phyloP scores from a whole-genome alignment of 208 protist genomes.

The Leishmania guyanensis region DNA sequence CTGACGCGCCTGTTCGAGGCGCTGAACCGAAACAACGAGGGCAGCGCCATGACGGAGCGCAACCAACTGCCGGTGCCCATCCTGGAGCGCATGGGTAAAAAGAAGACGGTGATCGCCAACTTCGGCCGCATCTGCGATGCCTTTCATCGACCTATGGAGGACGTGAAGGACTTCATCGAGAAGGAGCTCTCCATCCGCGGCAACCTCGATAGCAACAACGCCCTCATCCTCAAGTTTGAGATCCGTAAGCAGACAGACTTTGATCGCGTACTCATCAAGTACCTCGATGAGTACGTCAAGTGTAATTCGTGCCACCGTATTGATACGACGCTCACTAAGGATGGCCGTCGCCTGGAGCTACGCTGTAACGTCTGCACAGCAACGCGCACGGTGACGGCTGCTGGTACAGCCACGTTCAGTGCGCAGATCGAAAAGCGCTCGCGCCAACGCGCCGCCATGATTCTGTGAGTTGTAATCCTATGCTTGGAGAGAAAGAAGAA shows the following conservation, averaged over 20 bases:
- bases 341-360: slow-evolving; percentile 70
- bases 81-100: slow-evolving; percentile 87
- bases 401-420: slow-evolving; percentile 66
- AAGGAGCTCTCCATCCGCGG: slow-evolving; percentile 90
- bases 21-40: slow-evolving; percentile 74
- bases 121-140: slow-evolving; percentile 90
- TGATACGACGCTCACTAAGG: slow-evolving; percentile 87
- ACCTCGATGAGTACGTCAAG: slow-evolving; percentile 91
- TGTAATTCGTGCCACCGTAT: slow-evolving; percentile 90
- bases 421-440: slow-evolving; percentile 85
- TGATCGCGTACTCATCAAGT: slow-evolving; percentile 83
- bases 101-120: slow-evolving; percentile 92
- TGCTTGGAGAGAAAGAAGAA: background rate
- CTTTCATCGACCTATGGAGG: slow-evolving; percentile 83
- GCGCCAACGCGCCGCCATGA: slow-evolving; percentile 62
- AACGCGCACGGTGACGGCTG: slow-evolving; percentile 73
- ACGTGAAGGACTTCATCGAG: slow-evolving; percentile 91
- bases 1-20: slow-evolving; percentile 65
- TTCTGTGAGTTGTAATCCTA: slow-evolving; percentile 29
- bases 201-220: slow-evolving; percentile 84
- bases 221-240: slow-evolving; percentile 90
- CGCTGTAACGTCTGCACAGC: slow-evolving; percentile 83
- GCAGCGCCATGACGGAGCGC: slow-evolving; percentile 64
- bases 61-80: slow-evolving; percentile 84
- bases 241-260: slow-evolving; percentile 84